Evolutionary conservation across 345 rosid species (phyloP), one percentile per base, ranked within the genome.

Genomic region (Lagerstroemia speciosa): DNA sequence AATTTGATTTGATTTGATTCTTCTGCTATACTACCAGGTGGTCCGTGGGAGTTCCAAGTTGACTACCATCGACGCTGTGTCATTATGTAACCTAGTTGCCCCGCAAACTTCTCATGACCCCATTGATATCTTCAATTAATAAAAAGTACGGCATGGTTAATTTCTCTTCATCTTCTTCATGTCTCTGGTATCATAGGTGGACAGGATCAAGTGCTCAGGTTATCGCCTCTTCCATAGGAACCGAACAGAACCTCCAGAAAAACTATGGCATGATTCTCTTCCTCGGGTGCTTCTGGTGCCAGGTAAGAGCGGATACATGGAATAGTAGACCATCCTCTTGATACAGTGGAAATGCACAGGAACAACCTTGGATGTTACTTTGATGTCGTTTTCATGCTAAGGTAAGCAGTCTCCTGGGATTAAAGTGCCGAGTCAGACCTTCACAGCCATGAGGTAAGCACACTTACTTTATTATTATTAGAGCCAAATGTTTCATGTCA

Each of bases 381-480:
- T 53, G 14, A 53, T 53, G 60, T n/a, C 60, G 30, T 53, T 53
- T 1, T n/a, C 60, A 53, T n/a, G 55, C 55, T 4, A 30, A n/a
- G 11, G 30, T 32, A 27, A 62, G 66, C 66, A 17, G 1, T 62
- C 14, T 53, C 30, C 60, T n/a, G 24, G 29, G 60, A 53, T 53
- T 53, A 8, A 22, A n/a, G 30, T 53, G 60, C 60, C 60, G 24
- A n/a, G 60, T 62, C 37, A 62, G 66, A 62, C 41, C 43, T 9
- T 64, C 66, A 64, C 9, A 20, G 29, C 27, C 66, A 64, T 36
- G 43, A 64, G 38, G 9, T 34, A 62, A 62, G 66, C 40, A 19
- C 38, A 14, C 5, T 37, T n/a, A 31, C 29, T 6, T 31, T 62
- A 24, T 8, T 24, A 62, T 31, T 62, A 24, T 8, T 24, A 62